Evolutionary conservation across 805 yeast genomes (phyloP).

Genomic region (Kodamaea leandrae): DNA sequence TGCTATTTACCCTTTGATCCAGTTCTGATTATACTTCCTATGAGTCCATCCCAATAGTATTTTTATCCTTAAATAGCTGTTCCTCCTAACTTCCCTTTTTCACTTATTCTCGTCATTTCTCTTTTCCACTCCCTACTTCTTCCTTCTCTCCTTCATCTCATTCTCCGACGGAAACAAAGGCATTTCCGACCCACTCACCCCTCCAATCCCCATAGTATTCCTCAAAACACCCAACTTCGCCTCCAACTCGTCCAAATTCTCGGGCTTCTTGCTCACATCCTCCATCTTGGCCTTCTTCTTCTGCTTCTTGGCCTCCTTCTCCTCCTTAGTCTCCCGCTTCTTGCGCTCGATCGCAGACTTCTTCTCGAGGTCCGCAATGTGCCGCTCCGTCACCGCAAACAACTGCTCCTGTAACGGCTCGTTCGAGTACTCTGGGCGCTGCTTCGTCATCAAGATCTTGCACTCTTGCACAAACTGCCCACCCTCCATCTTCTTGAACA

Average conservation of each 20-base stretch:
- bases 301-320: slow-evolving; percentile 18
- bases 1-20: too few relatives aligned
- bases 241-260: slow-evolving; percentile 34
- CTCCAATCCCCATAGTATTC: slow-evolving; percentile 10
- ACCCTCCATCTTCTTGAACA: slow-evolving; percentile 57
- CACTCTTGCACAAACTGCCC: slow-evolving; percentile 78
- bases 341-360: slow-evolving; percentile 68
- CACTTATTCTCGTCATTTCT: neutral
- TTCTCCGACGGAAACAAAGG: slow-evolving; percentile 4
- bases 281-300: slow-evolving; percentile 17
- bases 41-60: too few relatives aligned
- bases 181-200: slow-evolving; percentile 1
- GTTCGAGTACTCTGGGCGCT: slow-evolving; percentile 67
- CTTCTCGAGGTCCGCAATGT: slow-evolving; percentile 63
- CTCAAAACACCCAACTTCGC: slow-evolving; percentile 30
- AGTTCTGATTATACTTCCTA: too few relatives aligned
- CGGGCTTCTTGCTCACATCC: slow-evolving; percentile 33
- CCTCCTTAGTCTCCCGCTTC: slow-evolving; percentile 22
- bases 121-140: neutral
- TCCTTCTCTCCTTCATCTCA: slow-evolving; percentile 2
- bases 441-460: slow-evolving; percentile 38
- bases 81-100: neutral
- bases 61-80: too few relatives aligned
- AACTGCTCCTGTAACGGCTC: slow-evolving; percentile 56
- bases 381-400: slow-evolving; percentile 57